Base-by-base conservation (phyloP, 2,329 filamentous ascomycete genomes). In the Monosporascus cannonballus region DNA sequence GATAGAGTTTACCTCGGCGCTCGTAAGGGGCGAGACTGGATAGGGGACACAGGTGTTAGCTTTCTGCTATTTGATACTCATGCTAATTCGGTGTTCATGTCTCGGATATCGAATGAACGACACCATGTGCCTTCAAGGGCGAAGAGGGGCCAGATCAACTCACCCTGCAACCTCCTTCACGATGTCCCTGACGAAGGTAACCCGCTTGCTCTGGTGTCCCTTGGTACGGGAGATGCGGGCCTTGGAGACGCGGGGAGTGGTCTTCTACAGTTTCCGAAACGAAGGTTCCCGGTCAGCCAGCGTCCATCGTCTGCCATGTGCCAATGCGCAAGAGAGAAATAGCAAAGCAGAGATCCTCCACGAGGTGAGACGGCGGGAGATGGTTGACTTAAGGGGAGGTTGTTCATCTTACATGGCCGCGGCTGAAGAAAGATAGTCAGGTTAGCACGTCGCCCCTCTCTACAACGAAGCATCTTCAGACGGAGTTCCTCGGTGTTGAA, bases 121-220 rank as follows among this genome's bases (percentile, higher is more conserved):
- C 11, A 34, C 30, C 11, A 14, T 34, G 30, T 14, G 30, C 30
- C 30, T 14, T 34, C 11, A 39, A 18, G 49, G 6, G 25, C 42
- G 17, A 8, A 24, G 20, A 51, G 17, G 34, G 39, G 42, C 46
- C 50, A 53, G 39, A 55, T 20, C 42, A 60, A 82, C 86, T 71
- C 85, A 91, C 88, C 89, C 94, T 76, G 92, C 86, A 76, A 97
- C 94, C 83, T 99, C 94, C 84, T 95, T 96, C 76, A 96, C 90
- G 73, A 99, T 87, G 73, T 96, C 92, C 69, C 94, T 85, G 67
- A 97, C 93, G 79, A 99, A 97, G 69, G 89, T 86, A 68, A 94
- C 97, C 71, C 92, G 87, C 87, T 96, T 96, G 81, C 89, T 95
- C 72, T 96, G 81, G 79, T 94, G 89, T 68, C 94, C 94, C 85